Evolutionary conservation across 2,329 filamentous ascomycete genomes (phyloP), one percentile per base, ranked within the genome.

Genomic region (Ceratocystis colombiana): DNA sequence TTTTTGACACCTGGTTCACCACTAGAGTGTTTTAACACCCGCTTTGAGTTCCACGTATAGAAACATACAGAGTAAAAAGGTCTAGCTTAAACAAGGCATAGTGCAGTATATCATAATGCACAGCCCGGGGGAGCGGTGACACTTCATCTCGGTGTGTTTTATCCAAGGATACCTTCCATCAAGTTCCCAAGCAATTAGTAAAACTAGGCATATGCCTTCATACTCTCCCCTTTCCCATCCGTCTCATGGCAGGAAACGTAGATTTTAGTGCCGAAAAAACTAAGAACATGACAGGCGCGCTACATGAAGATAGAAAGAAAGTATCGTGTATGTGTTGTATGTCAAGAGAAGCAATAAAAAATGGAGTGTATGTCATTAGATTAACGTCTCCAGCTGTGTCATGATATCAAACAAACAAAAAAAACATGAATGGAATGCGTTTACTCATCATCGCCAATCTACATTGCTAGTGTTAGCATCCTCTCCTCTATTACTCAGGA

Each of bases 361-460:
- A 37, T 17, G 15, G 25, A 46, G 15, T 25, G 28, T 20, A 55
- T 62, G 22, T 48, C 63, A 61, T 45, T 37, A 50, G 44, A 37
- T 37, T 28, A 61, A 68, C 53, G 46, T 61, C 55, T 46, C 41
- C 63, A 37, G 44, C 50, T 41, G 46, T 66, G 57, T 68, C 61
- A 64, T 66, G 30, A 68, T 66, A 68, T 66, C 64, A 64, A 67
- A 64, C 30, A 55, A 64, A 57, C 12, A 64, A 64, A 46, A 46
- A 64, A 28, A 30, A 55, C 17, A 37, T 30, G 20, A 55, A 67
- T 55, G 50, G 45, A 25, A 67, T 66, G 57, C 37, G 63, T 69
- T 68, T 69, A 70, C 70, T 73, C 72, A 64, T 73, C 72, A 64
- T 73, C 72, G 62, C 72, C 71, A 70, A 73, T 73, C 72, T 72